phyloP scores from a whole-genome alignment of 495 filamentous ascomycete genomes.

The Daldinia bambusicola region DNA sequence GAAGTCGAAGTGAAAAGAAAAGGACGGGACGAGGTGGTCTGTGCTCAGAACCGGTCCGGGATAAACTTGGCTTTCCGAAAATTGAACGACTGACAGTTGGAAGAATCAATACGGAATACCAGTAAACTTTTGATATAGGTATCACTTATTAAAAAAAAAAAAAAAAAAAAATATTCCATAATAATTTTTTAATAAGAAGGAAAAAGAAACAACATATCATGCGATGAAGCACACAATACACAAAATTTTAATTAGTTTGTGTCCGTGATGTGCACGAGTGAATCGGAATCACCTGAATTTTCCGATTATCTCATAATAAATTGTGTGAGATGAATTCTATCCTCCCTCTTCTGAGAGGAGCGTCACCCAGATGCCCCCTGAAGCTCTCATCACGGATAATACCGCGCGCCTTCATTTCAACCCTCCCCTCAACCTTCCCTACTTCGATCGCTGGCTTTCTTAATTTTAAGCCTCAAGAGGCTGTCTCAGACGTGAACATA shows the following conservation, averaged over 20 bases:
- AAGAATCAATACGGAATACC: too few relatives aligned
- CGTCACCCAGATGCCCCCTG: conserved; percentile 29
- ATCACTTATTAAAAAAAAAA: not conserved
- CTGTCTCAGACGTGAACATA: conserved; percentile 59
- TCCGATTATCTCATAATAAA: conserved; percentile 11
- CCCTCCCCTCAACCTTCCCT: conserved; percentile 36
- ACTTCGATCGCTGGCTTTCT: conserved; percentile 39
- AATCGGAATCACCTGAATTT: conserved; percentile 6
- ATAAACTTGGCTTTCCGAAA: conserved; percentile 20
- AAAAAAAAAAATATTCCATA: conserved; percentile 11
- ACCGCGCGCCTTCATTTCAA: conserved; percentile 41
- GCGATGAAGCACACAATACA: conserved; percentile 24
- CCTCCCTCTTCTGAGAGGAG: conserved; percentile 37
- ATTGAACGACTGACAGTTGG: conserved; percentile 3
- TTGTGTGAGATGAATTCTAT: conserved; percentile 36
- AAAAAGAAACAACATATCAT: not conserved
- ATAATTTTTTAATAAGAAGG: conserved; percentile 6
- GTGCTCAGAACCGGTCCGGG: conserved; percentile 10
- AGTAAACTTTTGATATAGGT: not conserved
- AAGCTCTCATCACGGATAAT: conserved; percentile 19
- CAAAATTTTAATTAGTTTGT: conserved; percentile 18
- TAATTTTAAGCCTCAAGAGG: conserved; percentile 44
- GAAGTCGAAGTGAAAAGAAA: not conserved
- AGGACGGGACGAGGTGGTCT: not conserved
- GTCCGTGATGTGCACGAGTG: conserved; percentile 16